phyloP scores from a whole-genome alignment of 768 basidiomycete species.

The Pleurotus sapidus region DNA sequence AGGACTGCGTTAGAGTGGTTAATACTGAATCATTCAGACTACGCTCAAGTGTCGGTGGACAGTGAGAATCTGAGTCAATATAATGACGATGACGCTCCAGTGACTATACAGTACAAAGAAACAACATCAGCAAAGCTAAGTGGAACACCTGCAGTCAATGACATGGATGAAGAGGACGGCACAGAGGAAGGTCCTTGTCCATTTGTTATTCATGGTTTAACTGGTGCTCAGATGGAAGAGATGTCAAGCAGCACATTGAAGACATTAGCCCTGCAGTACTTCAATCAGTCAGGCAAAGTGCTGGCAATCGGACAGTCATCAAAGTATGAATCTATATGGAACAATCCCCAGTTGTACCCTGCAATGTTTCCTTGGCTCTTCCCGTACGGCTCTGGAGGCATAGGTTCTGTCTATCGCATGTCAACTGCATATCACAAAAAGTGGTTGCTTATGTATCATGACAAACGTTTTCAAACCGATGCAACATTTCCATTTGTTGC shows the following conservation, averaged over 20 bases:
- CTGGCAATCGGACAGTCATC: conserved; percentile 25
- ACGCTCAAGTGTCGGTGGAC: conserved; percentile 27
- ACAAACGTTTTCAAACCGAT: conserved; percentile 37
- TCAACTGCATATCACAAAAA: conserved; percentile 22
- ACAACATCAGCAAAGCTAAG: conserved; percentile 17
- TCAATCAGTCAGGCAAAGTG: conserved; percentile 20
- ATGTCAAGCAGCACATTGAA: conserved; percentile 13
- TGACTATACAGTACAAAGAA: conserved; percentile 19
- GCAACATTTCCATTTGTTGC: conserved; percentile 31
- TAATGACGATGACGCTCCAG: conserved; percentile 19
- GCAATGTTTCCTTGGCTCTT: conserved; percentile 39
- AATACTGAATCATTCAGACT: conserved; percentile 30
- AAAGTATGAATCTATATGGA: conserved; percentile 25
- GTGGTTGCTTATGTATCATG: conserved; percentile 32
- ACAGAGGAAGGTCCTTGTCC: conserved; percentile 17
- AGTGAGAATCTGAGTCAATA: conserved; percentile 20
- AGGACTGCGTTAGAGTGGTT: conserved; percentile 30
- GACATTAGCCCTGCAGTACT: conserved; percentile 21
- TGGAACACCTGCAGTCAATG: conserved; percentile 21
- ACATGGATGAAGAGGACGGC: conserved; percentile 20
- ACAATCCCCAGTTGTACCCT: conserved; percentile 31
- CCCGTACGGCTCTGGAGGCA: conserved; percentile 35
- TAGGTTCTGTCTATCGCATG: conserved; percentile 19
- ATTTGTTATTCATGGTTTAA: conserved; percentile 24
- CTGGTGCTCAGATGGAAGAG: conserved; percentile 13